Conservation (phyloP, 1,139 yeast species). For the Saccharomycopsis phalli region DNA sequence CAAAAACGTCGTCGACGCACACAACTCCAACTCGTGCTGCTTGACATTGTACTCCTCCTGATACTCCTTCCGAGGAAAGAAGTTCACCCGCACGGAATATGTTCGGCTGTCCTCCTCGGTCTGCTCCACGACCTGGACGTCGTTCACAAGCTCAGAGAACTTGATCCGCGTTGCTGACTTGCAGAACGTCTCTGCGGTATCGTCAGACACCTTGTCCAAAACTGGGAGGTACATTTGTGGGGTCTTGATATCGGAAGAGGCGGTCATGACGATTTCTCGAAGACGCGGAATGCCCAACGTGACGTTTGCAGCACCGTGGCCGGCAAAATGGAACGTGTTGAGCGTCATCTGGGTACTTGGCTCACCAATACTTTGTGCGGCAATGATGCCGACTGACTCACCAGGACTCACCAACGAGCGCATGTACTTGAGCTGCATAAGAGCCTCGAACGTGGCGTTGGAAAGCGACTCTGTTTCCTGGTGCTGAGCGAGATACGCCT, state of each 20-base stretch:
- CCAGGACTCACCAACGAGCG: slow-evolving; percentile 93
- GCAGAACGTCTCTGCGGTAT: slow-evolving; percentile 87
- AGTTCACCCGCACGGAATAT: slow-evolving; percentile 63
- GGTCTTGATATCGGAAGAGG: slow-evolving; percentile 87
- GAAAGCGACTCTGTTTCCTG: slow-evolving; percentile 26
- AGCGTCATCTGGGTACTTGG: slow-evolving; percentile 99
- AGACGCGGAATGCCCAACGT: slow-evolving; percentile 99
- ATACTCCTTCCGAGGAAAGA: slow-evolving; percentile 73
- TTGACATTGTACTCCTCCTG: slow-evolving; percentile 82
- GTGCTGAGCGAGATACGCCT: slow-evolving; percentile 52
- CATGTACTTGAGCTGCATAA: slow-evolving; percentile 98
- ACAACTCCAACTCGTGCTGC: slow-evolving; percentile 66
- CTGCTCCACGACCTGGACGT: slow-evolving; percentile 80
- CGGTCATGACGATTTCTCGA: slow-evolving; percentile 99
- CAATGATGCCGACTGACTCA: slow-evolving; percentile 97
- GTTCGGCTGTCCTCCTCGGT: slow-evolving; percentile 60
- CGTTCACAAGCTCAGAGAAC: slow-evolving; percentile 82
- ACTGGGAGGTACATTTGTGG: slow-evolving; percentile 97
- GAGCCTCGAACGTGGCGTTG: slow-evolving; percentile 85
- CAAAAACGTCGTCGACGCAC: slow-evolving; percentile 59
- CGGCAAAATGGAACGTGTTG: slow-evolving; percentile 99
- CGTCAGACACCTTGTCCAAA: slow-evolving; percentile 67
- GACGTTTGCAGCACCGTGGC: slow-evolving; percentile 99
- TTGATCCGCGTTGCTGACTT: slow-evolving; percentile 80
- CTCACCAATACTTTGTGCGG: slow-evolving; percentile 97